phyloP scores from a whole-genome alignment of 768 basidiomycete species.

The Hysterangium stoloniferum region DNA sequence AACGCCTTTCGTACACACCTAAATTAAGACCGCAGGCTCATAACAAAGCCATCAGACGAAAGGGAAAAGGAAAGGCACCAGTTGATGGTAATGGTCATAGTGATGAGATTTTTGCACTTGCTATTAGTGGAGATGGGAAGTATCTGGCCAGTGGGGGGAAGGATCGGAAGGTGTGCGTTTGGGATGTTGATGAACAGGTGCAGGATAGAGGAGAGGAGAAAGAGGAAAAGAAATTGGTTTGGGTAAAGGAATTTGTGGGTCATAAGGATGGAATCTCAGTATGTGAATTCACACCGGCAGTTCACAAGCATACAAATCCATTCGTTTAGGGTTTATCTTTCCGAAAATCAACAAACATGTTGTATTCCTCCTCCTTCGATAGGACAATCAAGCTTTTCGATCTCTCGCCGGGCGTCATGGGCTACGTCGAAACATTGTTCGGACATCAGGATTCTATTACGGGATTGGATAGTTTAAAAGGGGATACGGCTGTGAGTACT shows the following conservation, averaged over 20 bases:
- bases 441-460: conserved; percentile 91
- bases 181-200: conserved; percentile 82
- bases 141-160: conserved; percentile 82
- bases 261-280: conserved; percentile 66
- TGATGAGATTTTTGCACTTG: conserved; percentile 78
- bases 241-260: conserved; percentile 77
- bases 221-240: conserved; percentile 24
- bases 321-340: conserved; percentile 55
- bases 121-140: conserved; percentile 78
- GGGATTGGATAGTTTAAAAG: conserved; percentile 69
- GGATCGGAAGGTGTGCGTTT: conserved; percentile 76
- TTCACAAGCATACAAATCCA: conserved; percentile 21
- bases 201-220: conserved; percentile 31
- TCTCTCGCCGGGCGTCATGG: conserved; percentile 62
- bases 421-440: conserved; percentile 93
- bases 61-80: conserved; percentile 31
- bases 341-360: conserved; percentile 64
- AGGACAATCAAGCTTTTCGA: conserved; percentile 89
- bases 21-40: conserved; percentile 40
- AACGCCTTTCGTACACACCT: conserved; percentile 48
- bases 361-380: conserved; percentile 76
- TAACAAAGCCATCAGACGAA: conserved; percentile 28
- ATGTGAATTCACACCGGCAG: conserved; percentile 34
- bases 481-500: conserved; percentile 78
- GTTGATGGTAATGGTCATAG: conserved; percentile 63